Conservation (phyloP, 306 rosid species). For the Ziziphus jujuba region DNA sequence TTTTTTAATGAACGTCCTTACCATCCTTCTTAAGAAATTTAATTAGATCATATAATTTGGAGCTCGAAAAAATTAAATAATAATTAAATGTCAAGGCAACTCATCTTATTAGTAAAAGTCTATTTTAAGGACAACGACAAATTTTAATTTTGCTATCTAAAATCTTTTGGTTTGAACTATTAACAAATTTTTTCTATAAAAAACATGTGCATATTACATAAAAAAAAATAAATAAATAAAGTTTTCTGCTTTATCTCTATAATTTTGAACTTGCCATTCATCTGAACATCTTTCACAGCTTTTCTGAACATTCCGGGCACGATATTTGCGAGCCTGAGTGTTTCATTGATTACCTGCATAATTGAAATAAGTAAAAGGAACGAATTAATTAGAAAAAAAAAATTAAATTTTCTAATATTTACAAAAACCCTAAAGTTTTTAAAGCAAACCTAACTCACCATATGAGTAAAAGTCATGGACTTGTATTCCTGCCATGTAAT, state of each 20-base stretch:
- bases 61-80: too few relatives aligned
- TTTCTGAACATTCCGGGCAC: constrained; percentile 11
- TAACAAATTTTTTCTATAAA: too few relatives aligned
- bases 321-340: constrained; percentile 12
- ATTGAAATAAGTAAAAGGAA: background rate
- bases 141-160: too few relatives aligned
- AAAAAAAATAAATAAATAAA: too few relatives aligned
- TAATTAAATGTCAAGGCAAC: too few relatives aligned
- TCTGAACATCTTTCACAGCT: constrained; percentile 2
- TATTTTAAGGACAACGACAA: too few relatives aligned
- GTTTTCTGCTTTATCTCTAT: background rate
- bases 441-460: constrained; percentile 14
- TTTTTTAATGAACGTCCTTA: background rate
- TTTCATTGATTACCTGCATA: constrained; percentile 18
- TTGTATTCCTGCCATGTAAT: constrained; percentile 26
- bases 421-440: background rate
- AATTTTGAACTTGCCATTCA: constrained; percentile 10
- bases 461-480: constrained; percentile 19
- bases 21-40: too few relatives aligned
- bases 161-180: too few relatives aligned
- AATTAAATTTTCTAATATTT: background rate
- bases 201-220: too few relatives aligned
- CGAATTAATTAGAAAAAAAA: background rate
- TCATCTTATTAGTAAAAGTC: too few relatives aligned
- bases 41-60: too few relatives aligned